Base-by-base conservation (phyloP, 331 rosid genomes). In the Malus hybrid region DNA sequence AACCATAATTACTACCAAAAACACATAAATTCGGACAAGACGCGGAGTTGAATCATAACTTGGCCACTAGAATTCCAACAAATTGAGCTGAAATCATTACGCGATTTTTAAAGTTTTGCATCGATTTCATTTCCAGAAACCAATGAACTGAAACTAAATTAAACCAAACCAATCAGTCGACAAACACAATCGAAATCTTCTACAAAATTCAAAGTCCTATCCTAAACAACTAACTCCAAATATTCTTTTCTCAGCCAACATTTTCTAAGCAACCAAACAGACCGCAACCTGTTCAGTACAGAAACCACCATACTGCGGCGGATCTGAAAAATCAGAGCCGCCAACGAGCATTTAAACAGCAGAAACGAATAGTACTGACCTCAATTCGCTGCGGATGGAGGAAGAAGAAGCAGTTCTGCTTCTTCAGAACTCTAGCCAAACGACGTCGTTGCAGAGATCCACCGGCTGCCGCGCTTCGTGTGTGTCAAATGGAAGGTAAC, bases 281-380 rank as follows among this genome's bases (percentile, higher is more conserved):
- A 65, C 60, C 10, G 44, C 57, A 18, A 18, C 20, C 57, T 52
- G 57, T 16, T 52, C 57, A 52, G n/a, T 6, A 32, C 48, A 74
- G 64, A 80, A 18, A 75, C 74, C 46, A 70, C 74, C 24, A 18
- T n/a, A 48, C 57, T 64, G 67, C 14, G 22, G 14, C 84, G 87
- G 96, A 90, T 89, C 92, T 89, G 83, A 65, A 75, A 65, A 73
- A 4, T 70, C 69, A 46, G 42, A 66, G 62, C 15, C 57, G 19
- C 79, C 34, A n/a, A 75, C 83, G 74, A 65, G 42, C 57, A 72
- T 50, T 7, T 60, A 76, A 67, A 71, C 61, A 13, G 66, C 22
- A 74, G 13, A 80, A 56, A 64, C 67, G 2, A 67, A 76, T 61
- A 52, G 61, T 79, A 83, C 83, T 66, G 44, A 88, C 89, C 85